Base-by-base conservation (phyloP, 2,329 filamentous ascomycete species). In the Fusarium denticulatum region DNA sequence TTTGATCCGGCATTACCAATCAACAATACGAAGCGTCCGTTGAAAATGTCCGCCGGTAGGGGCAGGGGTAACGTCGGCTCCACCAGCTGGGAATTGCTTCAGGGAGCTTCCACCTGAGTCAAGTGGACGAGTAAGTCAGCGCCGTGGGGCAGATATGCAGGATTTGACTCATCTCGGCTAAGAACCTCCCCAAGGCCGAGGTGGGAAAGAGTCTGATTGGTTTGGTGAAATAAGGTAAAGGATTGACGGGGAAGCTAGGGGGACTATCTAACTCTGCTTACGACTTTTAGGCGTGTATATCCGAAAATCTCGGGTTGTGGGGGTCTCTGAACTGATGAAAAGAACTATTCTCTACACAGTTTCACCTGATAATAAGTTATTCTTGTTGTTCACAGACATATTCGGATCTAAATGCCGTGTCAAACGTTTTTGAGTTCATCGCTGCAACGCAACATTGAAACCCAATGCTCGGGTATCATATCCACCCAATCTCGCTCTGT, bases 151-250 rank as follows among this genome's bases (percentile, higher is more conserved):
- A 40, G 6, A 11, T 20, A 7, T 22, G 15, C 18, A 64, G 16
- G 40, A n/a, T 42, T 69, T 69, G 67, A 69, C 59, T 69, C 67
- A 69, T 59, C 58, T 69, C 65, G 65, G 50, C 56, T 46, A 69
- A 47, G 40, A 24, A 30, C n/a, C 20, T 39, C 22, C 22, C 14
- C 28, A 10, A 56, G 58, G 32, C 32, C 56, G 37, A 52, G 28
- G 14, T 11, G 24, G 9, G 4, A 28, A 24, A 28, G 20, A 11
- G n/a, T 26, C 20, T 68, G 46, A 69, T 69, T 69, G 65, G 67
- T 12, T 15, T 7, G 12, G 16, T 10, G 32, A 58, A 58, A 69
- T 69, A 69, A 45, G 53, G 65, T 64, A 39, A 57, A 57, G 42
- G 67, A 46, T 67, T 58, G 65, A 39, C 56, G 64, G 55, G 36